Percentiles rank a stretch among this genome's conserved stretches.
Conservation (phyloP, 1,139 yeast species). For the Saccharomyces pastorianus region DNA sequence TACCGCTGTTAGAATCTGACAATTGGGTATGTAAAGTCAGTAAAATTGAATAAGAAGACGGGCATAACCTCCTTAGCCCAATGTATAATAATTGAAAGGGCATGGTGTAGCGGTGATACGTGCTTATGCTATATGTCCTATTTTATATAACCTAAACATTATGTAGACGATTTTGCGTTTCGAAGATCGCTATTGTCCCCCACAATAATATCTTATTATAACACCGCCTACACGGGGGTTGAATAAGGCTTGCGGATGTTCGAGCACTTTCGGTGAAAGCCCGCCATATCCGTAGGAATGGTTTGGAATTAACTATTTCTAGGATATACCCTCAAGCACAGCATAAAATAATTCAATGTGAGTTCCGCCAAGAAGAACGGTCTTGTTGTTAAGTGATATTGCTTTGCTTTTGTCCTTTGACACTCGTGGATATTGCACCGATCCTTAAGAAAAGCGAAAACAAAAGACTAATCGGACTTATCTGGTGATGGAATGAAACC, state of each 20-base stretch:
- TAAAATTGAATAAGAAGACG: slow-evolving; percentile 11
- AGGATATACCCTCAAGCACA: not conserved
- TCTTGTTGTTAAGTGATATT: not conserved
- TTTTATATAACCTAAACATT: not conserved
- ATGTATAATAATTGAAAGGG: not conserved
- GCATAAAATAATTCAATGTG: not conserved
- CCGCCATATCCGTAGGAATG: not conserved
- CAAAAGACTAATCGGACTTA: not conserved
- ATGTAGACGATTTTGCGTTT: not conserved
- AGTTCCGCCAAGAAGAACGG: too few relatives aligned
- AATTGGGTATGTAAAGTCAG: slow-evolving; percentile 65
- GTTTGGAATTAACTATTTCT: not conserved
- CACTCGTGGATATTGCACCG: not conserved
- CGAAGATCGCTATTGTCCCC: not conserved
- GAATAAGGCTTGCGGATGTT: not conserved
- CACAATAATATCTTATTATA: not conserved
- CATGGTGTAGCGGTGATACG: not conserved
- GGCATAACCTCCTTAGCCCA: not conserved
- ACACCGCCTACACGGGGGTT: not conserved
- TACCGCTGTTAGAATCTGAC: slow-evolving; percentile 67
- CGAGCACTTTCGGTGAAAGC: not conserved
- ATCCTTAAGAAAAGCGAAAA: not conserved
- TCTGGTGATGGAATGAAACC: not conserved
- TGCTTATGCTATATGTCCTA: not conserved
- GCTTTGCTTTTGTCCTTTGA: not conserved